Base-by-base conservation (phyloP, 192 early-diverging fungal species). In the Dissophora globulifera region DNA sequence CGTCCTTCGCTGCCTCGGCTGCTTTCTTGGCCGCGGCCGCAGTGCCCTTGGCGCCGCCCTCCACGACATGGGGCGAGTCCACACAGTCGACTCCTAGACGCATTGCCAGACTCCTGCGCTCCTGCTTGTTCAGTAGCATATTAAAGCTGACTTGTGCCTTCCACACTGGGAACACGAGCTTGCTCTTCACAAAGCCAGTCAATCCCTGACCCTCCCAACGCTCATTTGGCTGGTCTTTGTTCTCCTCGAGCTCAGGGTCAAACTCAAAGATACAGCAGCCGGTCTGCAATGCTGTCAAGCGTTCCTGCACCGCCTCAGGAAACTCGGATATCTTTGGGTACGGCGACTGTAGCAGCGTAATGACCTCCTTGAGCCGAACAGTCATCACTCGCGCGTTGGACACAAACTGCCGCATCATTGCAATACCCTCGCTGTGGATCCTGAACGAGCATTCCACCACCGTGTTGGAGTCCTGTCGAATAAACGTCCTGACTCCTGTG, bases 401-500 rank as follows among this genome's bases (percentile, higher is more conserved):
- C 19, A 66, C 64, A 59, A 76, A 76, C 52, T 76, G 72, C 3
- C 63, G 72, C 72, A 93, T 68, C 80, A 89, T 82, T 9, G 86
- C 70, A 48, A 91, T 72, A 46, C 90, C 91, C 65, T 93, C 92
- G 33, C 82, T 78, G 33, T 88, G 82, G 31, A 91, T 81, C 27
- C 92, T 82, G 84, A 87, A 92, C n/a, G 84, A 60, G 60, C 88
- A 93, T 17, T 66, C 70, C 33, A 83, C 82, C 2, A 78, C 80
- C 7, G 80, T 72, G 40, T 82, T 81, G 20, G 88, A 81, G 43
- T 85, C 84, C 83, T 91, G 89, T 61, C 93, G 89, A 35, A 89
- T 87, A 74, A 99, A 98, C 16, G 92, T 81, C 46, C 87, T 85
- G 54, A 99, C 93, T 26, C 98, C 98, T 0, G 96, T 95, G 81